Base-by-base conservation (phyloP, 2,329 filamentous ascomycete genomes). In the Rasamsonia emersonii region DNA sequence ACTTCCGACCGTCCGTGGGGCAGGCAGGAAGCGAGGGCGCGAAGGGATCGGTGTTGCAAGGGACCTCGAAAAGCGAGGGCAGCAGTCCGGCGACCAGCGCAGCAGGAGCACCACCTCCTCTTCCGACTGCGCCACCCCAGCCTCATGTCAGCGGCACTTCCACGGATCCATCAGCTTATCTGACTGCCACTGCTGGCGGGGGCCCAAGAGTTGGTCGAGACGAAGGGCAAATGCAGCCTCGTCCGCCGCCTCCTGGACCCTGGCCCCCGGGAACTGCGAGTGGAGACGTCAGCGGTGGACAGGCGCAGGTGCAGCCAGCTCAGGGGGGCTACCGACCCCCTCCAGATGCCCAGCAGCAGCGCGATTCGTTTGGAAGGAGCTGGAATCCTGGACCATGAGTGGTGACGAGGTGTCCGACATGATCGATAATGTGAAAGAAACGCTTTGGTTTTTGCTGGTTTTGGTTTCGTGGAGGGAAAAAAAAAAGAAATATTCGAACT, bases 11-110 rank as follows among this genome's bases (percentile, higher is more conserved):
- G 24, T 18, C 11, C 18, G 30, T 11, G 25, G 31, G 4, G 30
- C 35, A 33, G 7, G 26, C 36, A 19, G 28, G 31, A 7, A 23
- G 26, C 10, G 40, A 46, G n/a, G 33, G 33, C 18, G 26, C 30
- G 20, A 28, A 24, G 18, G 18, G 21, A 16, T 28, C 28, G 24
- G 21, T 18, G 26, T 28, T 24, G 28, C 29, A 34, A 28, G 14
- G 24, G 7, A 16, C 21, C 10, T 6, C 30, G 7, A 15, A 14
- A n/a, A 25, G 16, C 18, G 21, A 14, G 13, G 16, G 13, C 16
- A 17, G 15, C 10, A 16, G 20, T 15, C 21, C 21, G 18, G 16
- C 18, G 23, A 25, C 18, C 9, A 18, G 15, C 15, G n/a, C n/a
- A 28, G 11, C 11, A n/a, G 21, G 11, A 17, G 21, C 9, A 20